phyloP scores from a whole-genome alignment of 257 asterid species.

The Cynanchum wilfordii region DNA sequence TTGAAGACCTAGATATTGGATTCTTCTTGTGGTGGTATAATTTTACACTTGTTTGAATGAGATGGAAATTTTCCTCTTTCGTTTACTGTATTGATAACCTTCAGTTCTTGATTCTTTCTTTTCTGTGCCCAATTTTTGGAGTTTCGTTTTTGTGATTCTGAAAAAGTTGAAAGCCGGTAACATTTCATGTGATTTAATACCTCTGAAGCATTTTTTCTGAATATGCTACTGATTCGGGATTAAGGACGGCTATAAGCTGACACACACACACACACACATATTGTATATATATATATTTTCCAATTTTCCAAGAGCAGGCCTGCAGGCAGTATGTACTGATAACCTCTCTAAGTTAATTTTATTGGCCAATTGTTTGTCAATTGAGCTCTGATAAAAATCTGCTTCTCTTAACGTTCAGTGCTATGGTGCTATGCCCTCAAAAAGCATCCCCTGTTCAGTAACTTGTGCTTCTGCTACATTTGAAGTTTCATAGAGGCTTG shows the following conservation, averaged over 20 bases:
- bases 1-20: background rate
- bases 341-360: background rate
- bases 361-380: background rate
- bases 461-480: background rate
- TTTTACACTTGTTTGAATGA: background rate
- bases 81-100: background rate
- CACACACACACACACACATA: no score
- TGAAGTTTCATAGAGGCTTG: background rate
- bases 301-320: background rate
- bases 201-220: background rate
- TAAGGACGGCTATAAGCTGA: background rate
- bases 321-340: background rate
- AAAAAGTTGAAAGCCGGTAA: background rate
- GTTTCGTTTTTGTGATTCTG: background rate
- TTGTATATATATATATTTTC: background rate
- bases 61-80: background rate
- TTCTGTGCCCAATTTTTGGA: background rate
- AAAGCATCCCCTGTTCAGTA: background rate
- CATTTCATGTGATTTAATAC: background rate
- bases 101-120: background rate
- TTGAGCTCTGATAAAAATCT: background rate
- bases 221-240: background rate
- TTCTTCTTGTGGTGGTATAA: background rate
- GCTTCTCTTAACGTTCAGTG: background rate
- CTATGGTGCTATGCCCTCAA: background rate